phyloP scores from a whole-genome alignment of 371 early-diverging fungal genomes.

The Mortierella polycephala region DNA sequence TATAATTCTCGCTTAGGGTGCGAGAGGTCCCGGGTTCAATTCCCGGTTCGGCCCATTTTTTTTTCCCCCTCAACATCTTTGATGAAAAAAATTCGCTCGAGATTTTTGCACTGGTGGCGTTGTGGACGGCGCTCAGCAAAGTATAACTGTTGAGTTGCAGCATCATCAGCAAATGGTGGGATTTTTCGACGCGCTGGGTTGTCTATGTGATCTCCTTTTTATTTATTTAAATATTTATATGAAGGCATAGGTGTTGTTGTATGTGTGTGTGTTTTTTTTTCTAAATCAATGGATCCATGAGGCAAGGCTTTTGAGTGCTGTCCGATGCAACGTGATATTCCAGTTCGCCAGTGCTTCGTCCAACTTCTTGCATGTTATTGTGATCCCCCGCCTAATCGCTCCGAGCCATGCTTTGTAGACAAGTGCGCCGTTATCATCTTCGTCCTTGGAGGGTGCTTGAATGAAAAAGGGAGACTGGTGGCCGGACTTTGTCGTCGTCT shows the following conservation, averaged over 20 bases:
- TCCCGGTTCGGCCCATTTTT: conserved; percentile 40
- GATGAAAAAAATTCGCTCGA: background rate
- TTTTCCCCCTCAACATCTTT: conserved; percentile 3
- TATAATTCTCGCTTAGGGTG: conserved; percentile 46
- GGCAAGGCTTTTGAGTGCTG: conserved; percentile 15
- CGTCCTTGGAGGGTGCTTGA: conserved; percentile 23
- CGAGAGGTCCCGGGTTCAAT: conserved; percentile 53
- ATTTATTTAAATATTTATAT: background rate
- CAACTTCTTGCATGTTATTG: conserved; percentile 11
- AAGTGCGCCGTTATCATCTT: conserved; percentile 20
- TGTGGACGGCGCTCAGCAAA: background rate
- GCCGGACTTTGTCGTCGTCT: background rate
- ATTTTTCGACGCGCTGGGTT: conserved; percentile 4
- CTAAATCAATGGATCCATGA: conserved; percentile 14
- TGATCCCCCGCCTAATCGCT: conserved; percentile 3
- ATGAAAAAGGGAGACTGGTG: conserved; percentile 1
- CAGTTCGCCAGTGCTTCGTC: conserved; percentile 21
- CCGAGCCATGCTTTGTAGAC: conserved; percentile 23
- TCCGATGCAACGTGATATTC: conserved; percentile 31
- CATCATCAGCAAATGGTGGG: conserved; percentile 7
- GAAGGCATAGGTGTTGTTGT: too few species aligned
- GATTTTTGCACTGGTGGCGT: background rate
- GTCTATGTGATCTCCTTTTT: background rate
- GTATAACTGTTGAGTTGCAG: conserved; percentile 1
- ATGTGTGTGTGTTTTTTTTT: background rate